These are phyloP conservation scores for Torulaspora globosa DNA, from an alignment of 1,139 yeast species.

Conservation along the genomic window DNA sequence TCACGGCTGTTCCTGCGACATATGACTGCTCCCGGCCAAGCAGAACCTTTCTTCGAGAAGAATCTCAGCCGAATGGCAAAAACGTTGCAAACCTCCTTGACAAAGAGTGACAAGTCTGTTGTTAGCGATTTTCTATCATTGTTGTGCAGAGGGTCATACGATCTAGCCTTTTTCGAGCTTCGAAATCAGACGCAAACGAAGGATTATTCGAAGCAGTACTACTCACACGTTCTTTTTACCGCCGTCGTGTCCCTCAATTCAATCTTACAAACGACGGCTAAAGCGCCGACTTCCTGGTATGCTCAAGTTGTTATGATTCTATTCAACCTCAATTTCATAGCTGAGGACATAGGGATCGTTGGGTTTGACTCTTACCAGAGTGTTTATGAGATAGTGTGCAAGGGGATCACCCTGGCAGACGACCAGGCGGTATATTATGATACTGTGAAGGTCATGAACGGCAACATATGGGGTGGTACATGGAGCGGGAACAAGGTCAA, in stretches of 20 bases:
- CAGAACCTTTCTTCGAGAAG: conserved; percentile 3
- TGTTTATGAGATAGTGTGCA: conserved; percentile 20
- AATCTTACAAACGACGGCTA: conserved; percentile 13
- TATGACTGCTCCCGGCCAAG: conserved; percentile 6
- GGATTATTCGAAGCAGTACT: conserved; percentile 20
- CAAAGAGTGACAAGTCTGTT: conserved; percentile 2
- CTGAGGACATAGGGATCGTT: conserved; percentile 28
- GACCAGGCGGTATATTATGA: conserved; percentile 5
- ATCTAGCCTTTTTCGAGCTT: conserved; percentile 19
- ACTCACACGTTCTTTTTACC: conserved; percentile 24
- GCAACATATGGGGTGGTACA: conserved; percentile 13
- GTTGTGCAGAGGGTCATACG: conserved; percentile 14
- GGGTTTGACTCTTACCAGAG: conserved; percentile 32
- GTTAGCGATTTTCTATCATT: conserved; percentile 8
- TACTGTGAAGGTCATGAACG: conserved; percentile 15
- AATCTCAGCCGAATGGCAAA: conserved; percentile 10
- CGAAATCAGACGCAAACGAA: conserved; percentile 13
- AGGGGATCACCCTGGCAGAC: conserved; percentile 10
- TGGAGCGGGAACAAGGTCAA: conserved; percentile 20
- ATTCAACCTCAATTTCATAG: conserved; percentile 27
- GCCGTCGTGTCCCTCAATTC: conserved; percentile 24
- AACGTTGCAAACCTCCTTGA: conserved; percentile 14
- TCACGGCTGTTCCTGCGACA: conserved; percentile 16
- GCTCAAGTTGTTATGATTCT: conserved; percentile 20
- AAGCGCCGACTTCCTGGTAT: conserved; percentile 15